Base-by-base conservation (phyloP, 2,329 filamentous ascomycete genomes). In the Verticillium isaacii region DNA sequence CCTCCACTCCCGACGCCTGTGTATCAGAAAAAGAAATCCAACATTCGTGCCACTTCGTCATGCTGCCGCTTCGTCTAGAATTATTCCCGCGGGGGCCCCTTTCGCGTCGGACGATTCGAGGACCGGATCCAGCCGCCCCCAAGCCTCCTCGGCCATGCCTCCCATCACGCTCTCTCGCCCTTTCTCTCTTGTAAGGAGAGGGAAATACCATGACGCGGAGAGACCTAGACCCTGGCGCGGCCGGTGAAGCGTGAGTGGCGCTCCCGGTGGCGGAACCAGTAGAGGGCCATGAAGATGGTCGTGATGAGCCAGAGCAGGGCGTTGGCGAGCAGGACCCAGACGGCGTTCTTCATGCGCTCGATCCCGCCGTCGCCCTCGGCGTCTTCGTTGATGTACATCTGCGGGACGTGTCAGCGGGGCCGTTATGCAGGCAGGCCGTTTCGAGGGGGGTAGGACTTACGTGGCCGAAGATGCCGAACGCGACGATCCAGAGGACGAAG, bases 401-500 rank as follows among this genome's bases (percentile, higher is more conserved):
- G 45, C 76, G 82, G 64, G 17, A 41, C 11, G 19, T 15, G 37
- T 60, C 19, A 60, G 56, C 11, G 37, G 37, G 39, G 34, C 7
- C 9, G 34, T 9, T 11, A 14, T 9, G 2, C 14, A 36, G 36
- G 29, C 32, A 34, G 37, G 25, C 29, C 4, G 32, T 50, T 6
- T 17, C 15, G 15, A 5, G 15, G 29, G 45, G 58, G 17, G 55
- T 23, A 36, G 32, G 23, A 52, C 41, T 55, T 59, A 52, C 45
- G n/a, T 19, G 12, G 36, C 88, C 93, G 72, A 97, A 97, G 63
- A 95, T 78, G 19, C 92, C 93, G 73, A 96, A 96, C 6, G 95
- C 81, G 2, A 87, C 85, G 63, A 92, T 86, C 89, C 91, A 96
- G 34, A 96, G 83, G 65, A 95, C 80, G 68, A 90, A 91, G 19